These are phyloP conservation scores for Colletotrichum sp. DNA, from an alignment of 2,329 filamentous ascomycete species.

Conservation along the genomic window DNA sequence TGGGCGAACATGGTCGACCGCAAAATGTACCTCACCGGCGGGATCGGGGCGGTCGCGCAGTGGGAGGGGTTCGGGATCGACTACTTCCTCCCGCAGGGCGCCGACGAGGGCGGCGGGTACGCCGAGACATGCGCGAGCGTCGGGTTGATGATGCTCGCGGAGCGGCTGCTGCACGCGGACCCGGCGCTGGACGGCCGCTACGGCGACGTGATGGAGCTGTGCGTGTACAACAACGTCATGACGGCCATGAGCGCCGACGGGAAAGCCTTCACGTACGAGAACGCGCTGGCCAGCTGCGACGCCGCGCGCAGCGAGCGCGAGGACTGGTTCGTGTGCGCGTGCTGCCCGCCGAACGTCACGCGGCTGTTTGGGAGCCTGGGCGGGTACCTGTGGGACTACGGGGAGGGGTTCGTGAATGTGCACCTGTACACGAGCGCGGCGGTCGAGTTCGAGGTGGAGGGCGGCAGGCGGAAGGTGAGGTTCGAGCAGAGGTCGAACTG, in stretches of 20 bases:
- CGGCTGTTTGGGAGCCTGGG: slow-evolving; percentile 60
- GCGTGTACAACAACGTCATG: slow-evolving; percentile 65
- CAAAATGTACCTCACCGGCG: slow-evolving; percentile 69
- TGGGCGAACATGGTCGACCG: slow-evolving; percentile 66
- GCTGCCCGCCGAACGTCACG: slow-evolving; percentile 65
- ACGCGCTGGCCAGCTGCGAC: slow-evolving; percentile 62
- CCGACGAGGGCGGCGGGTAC: slow-evolving; percentile 67
- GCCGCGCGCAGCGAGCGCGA: slow-evolving; percentile 52
- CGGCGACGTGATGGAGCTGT: slow-evolving; percentile 65
- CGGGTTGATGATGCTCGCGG: slow-evolving; percentile 64
- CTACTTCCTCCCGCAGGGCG: slow-evolving; percentile 63
- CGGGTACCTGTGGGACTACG: slow-evolving; percentile 59
- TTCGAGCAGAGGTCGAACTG: slow-evolving; percentile 58
- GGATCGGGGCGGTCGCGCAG: slow-evolving; percentile 61
- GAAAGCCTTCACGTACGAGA: slow-evolving; percentile 64
- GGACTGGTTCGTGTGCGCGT: slow-evolving; percentile 65
- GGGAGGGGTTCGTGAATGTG: slow-evolving; percentile 49
- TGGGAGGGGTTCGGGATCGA: slow-evolving; percentile 66
- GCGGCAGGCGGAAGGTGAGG: slow-evolving; percentile 33
- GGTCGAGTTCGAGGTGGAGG: slow-evolving; percentile 40
- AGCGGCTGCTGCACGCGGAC: slow-evolving; percentile 58
- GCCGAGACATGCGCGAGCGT: slow-evolving; percentile 66
- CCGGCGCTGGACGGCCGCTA: slow-evolving; percentile 50
- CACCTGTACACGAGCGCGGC: slow-evolving; percentile 61
- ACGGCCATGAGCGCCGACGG: slow-evolving; percentile 62